A percentile compares a stretch with the other conserved stretches of the same genome.
These are phyloP conservation scores for Lupinus albus DNA, from an alignment of 306 rosid genomes.

Conservation along the genomic window DNA sequence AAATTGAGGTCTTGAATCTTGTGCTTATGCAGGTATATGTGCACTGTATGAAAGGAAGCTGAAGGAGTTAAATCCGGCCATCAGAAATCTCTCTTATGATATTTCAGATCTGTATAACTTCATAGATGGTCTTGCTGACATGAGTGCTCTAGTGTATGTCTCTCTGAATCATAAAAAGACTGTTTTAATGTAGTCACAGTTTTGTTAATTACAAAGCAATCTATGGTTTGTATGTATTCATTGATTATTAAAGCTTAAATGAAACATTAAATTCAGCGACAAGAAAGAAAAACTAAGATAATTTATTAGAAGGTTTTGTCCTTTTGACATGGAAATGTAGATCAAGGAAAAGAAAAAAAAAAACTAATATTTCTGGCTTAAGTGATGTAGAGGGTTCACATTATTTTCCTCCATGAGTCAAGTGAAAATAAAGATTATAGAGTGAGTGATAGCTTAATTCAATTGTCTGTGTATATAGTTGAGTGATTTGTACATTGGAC, in stretches of 20 bases:
- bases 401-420: background rate
- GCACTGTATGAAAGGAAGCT: constrained; percentile 94
- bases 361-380: background rate
- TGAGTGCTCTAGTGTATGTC: constrained; percentile 94
- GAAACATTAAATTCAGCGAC: background rate
- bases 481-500: constrained; percentile 2
- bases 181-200: constrained; percentile 16
- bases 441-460: background rate
- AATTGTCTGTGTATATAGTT: constrained; percentile 18
- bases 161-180: constrained; percentile 30
- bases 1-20: constrained; percentile 35
- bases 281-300: constrained; percentile 16
- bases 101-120: constrained; percentile 90
- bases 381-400: constrained; percentile 10
- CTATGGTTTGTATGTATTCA: constrained; percentile 5
- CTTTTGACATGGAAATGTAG: constrained; percentile 11
- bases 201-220: constrained; percentile 10
- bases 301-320: constrained; percentile 14
- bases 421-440: constrained; percentile 14
- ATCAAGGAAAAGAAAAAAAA: constrained; percentile 2
- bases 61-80: constrained; percentile 88
- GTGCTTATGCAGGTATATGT: constrained; percentile 72
- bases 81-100: constrained; percentile 83
- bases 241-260: background rate
- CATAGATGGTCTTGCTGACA: constrained; percentile 90